Evolutionary conservation across 164 flowering plant genomes (phyloP).

Genomic region (Piper longum): DNA sequence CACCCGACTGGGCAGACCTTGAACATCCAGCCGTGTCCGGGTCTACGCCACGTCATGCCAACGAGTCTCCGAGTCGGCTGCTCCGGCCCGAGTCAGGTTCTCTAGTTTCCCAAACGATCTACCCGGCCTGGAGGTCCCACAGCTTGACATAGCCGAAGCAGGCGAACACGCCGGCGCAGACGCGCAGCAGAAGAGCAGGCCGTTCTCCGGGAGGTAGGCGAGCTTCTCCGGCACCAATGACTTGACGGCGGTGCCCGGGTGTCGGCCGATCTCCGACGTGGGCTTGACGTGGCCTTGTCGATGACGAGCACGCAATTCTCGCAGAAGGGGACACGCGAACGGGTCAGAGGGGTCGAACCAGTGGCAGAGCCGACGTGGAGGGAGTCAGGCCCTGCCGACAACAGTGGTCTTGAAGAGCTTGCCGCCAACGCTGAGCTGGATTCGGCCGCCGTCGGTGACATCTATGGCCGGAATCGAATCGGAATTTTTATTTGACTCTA

Average conservation of each 20-base stretch:
- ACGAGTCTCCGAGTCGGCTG: conserved; percentile 70
- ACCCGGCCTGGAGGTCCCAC: conserved; percentile 68
- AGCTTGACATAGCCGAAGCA: conserved; percentile 65
- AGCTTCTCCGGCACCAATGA: conserved; percentile 31
- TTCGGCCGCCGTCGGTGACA: not conserved
- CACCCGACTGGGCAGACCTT: conserved; percentile 88
- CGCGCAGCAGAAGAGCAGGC: conserved; percentile 29
- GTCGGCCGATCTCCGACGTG: conserved; percentile 45
- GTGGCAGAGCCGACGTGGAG: conserved; percentile 51
- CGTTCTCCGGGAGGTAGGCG: conserved; percentile 16
- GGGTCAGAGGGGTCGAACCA: conserved; percentile 74
- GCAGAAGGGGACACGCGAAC: conserved; percentile 51
- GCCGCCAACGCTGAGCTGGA: conserved; percentile 82
- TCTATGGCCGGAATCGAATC: not conserved
- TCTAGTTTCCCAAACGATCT: conserved; percentile 70
- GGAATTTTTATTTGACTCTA: no score
- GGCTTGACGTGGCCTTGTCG: conserved; percentile 50
- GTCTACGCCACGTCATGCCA: conserved; percentile 68
- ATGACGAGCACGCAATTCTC: conserved; percentile 62
- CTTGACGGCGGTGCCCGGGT: conserved; percentile 44
- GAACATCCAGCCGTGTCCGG: conserved; percentile 30
- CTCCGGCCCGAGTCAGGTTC: conserved; percentile 94
- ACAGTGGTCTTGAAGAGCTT: conserved; percentile 73
- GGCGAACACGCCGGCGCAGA: conserved; percentile 68
- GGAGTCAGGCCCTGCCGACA: conserved; percentile 68